Evolutionary conservation across 345 rosid genomes (phyloP), one percentile per base, ranked within the genome.

Genomic region (Draba incana): DNA sequence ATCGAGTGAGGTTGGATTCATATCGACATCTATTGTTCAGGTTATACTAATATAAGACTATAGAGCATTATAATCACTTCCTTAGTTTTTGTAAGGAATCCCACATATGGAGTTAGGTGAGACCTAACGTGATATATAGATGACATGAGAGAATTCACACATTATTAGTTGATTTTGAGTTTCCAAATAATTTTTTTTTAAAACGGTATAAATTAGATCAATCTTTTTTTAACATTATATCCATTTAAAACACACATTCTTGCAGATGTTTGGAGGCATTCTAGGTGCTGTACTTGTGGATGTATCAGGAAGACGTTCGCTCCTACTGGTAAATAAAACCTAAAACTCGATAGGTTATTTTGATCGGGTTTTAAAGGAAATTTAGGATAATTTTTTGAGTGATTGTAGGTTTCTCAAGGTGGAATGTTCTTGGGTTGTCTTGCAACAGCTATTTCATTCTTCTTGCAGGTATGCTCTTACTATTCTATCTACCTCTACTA

Each of bases 391-490:
- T 0, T 4, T 53, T 31, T 14, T 24, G 49, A 59, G 49, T 53
- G 27, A 28, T 42, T 68, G 53, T 68, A 89, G 96, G 74, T 86
- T 69, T 90, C 98, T 49, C 86, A 93, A 10, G 61, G 71, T 14
- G 93, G 98, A 74, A 82, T 88, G 68, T 89, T 96, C 63, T 54
- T 88, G 69, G 95, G 97, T 70, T 85, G 97, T 75, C 54, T 90
- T 62, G 81, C 89, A 3, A 70, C 78, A 2, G 84, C 83, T 28
- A 38, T 85, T 24, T 85, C 96, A 10, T 88, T 86, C 59, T 68
- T 82, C 67, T 66, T 80, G 47, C 77, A 84, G 87, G 98, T 78
- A 73, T 57, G 49, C 10, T 13, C 10, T 14, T 31, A 62, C 3
- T 41, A 11, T 25, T 63, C 15, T 10, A 16, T 71, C 28, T 16